Percentiles rank a stretch among this genome's conserved stretches.
Conservation (phyloP, 371 early-diverging fungal species). For the Lichtheimia hyalospora region DNA sequence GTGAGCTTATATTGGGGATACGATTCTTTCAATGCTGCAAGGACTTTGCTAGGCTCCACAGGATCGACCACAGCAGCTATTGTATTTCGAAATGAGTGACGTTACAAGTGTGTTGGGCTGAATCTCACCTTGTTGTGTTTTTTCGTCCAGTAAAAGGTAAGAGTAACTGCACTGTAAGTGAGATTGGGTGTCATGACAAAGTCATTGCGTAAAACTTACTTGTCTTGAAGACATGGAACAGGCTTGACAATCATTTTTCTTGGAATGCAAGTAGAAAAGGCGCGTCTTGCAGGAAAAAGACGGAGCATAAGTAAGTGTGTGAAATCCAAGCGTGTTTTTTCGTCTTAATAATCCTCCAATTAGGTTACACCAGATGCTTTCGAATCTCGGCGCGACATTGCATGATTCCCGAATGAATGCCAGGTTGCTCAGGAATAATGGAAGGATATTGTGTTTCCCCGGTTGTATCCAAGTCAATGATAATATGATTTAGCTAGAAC, state of each 20-base stretch:
- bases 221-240: constrained; percentile 29
- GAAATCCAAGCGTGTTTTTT: too few species aligned
- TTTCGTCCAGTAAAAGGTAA: constrained; percentile 73
- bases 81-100: not conserved
- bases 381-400: too few species aligned
- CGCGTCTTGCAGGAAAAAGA: not conserved
- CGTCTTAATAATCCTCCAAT: too few species aligned
- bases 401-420: too few species aligned
- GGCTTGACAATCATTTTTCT: constrained; percentile 25
- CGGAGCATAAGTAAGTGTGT: too few species aligned
- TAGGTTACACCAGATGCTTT: too few species aligned
- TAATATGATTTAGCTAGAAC: too few species aligned
- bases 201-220: constrained; percentile 7
- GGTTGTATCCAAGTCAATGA: too few species aligned
- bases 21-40: constrained; percentile 24
- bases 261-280: constrained; percentile 15
- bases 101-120: not conserved
- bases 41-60: constrained; percentile 55
- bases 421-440: too few species aligned
- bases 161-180: constrained; percentile 70
- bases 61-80: constrained; percentile 59
- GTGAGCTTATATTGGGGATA: constrained; percentile 38
- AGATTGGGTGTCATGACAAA: too few species aligned
- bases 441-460: too few species aligned
- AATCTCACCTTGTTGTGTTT: constrained; percentile 43